A percentile compares a stretch with the other conserved stretches of the same genome.
phyloP scores from a whole-genome alignment of 2,329 filamentous ascomycete genomes.

The Botryotinia convoluta region DNA sequence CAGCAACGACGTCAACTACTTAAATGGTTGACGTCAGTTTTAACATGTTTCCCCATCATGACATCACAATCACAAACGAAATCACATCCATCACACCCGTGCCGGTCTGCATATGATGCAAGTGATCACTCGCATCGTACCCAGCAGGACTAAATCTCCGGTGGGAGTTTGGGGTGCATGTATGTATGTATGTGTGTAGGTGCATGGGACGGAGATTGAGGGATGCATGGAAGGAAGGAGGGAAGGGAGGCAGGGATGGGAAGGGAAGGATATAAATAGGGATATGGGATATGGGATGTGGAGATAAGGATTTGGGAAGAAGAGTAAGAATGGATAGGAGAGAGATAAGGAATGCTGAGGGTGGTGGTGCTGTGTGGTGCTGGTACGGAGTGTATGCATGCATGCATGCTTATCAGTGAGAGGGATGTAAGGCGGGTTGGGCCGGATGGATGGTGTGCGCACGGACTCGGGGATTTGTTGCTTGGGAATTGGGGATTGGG shows the following conservation, averaged over 20 bases:
- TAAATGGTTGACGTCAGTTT: neutral
- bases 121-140: neutral
- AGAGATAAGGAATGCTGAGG: neutral
- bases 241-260: neutral
- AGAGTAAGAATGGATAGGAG: neutral
- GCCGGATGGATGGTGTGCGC: neutral
- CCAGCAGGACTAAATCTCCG: neutral
- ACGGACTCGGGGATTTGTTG: conserved; percentile 3
- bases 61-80: neutral
- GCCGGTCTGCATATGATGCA: neutral
- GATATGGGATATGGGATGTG: neutral
- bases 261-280: neutral
- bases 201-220: neutral
- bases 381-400: neutral
- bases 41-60: conserved; percentile 9
- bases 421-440: neutral
- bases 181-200: neutral
- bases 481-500: neutral
- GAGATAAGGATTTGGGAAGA: neutral
- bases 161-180: conserved; percentile 4
- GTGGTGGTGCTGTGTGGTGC: neutral
- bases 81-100: neutral
- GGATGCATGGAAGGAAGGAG: neutral
- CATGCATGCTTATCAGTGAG: conserved; percentile 9
- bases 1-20: neutral